Base-by-base conservation (phyloP, 2,329 filamentous ascomycete species). In the Colletotrichum sp. region DNA sequence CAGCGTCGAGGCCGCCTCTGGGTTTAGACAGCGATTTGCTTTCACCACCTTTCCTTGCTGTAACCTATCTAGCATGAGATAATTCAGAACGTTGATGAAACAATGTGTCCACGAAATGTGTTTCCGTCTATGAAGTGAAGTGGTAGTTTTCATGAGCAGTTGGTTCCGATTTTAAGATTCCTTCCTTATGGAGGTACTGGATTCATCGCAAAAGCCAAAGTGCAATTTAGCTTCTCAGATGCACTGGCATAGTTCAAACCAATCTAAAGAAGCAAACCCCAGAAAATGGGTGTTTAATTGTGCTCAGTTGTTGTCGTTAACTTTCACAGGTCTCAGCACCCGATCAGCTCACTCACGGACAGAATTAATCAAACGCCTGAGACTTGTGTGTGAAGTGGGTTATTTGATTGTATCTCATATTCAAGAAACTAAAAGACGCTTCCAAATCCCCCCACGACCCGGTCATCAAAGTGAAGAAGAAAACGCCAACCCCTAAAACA, bases 21-120 rank as follows among this genome's bases (percentile, higher is more conserved):
- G 52, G 57, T 32, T 70, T 39, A 49, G 69, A 66, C 59, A 72
- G 76, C 76, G 69, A 73, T 62, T 62, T 76, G 72, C 32, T 75
- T 75, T 68, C 59, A 71, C 63, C 57, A 71, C 63, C 39, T 32
- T 68, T 66, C 63, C 26, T 72, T 62, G 12, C 28, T 70, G 68
- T 70, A 52, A 63, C 57, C 55, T 52, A 52, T 57, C 68, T 39
- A 70, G 39, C 68, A 70, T 70, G 68, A 70, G 68, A 39, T 70
- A 70, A 70, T 63, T 26, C 36, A 32, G 32, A 59, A n/a, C 30
- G 26, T 59, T 21, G 24, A 49, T 39, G 32, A 30, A 32, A 18
- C 28, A 24, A 57, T 24, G 21, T 21, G 13, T 32, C 59, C 15
- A 36, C n/a, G 10, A 21, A 49, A 49, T 49, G 44, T 12, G 2